Conservation (phyloP, 192 early-diverging fungal genomes). For the Backusella mclennaniae region DNA sequence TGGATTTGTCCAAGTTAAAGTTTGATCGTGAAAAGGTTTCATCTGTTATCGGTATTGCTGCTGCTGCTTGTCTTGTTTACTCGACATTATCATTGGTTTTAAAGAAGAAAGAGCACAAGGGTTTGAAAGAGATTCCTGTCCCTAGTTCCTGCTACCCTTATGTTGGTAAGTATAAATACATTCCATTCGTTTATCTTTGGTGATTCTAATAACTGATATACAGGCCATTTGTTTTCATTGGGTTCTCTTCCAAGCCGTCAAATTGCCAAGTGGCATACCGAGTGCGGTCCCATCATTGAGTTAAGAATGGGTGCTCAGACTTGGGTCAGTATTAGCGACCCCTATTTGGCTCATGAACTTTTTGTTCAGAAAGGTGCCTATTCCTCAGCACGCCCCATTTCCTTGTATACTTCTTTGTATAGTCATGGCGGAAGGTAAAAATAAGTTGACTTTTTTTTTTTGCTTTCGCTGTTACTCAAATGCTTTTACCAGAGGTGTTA, state of each 20-base stretch:
- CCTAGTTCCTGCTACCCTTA: background rate
- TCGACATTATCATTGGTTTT: background rate
- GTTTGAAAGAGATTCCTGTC: background rate
- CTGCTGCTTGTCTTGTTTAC: conserved; percentile 1
- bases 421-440: conserved; percentile 14
- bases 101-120: background rate
- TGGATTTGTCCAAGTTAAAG: background rate
- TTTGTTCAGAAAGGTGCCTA: background rate
- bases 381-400: background rate
- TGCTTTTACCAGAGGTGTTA: conserved; percentile 3
- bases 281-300: conserved; percentile 1
- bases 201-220: background rate
- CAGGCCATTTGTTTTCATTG: background rate
- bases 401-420: background rate
- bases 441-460: background rate
- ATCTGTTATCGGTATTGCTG: background rate
- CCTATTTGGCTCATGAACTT: conserved; percentile 7
- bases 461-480: background rate
- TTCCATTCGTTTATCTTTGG: background rate
- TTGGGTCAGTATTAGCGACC: background rate
- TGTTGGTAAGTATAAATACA: background rate
- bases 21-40: background rate
- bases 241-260: background rate
- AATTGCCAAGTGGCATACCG: conserved; percentile 4
- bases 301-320: background rate